Conservation (phyloP, 768 basidiomycete species). For the Pleurotus tuoliensis region DNA sequence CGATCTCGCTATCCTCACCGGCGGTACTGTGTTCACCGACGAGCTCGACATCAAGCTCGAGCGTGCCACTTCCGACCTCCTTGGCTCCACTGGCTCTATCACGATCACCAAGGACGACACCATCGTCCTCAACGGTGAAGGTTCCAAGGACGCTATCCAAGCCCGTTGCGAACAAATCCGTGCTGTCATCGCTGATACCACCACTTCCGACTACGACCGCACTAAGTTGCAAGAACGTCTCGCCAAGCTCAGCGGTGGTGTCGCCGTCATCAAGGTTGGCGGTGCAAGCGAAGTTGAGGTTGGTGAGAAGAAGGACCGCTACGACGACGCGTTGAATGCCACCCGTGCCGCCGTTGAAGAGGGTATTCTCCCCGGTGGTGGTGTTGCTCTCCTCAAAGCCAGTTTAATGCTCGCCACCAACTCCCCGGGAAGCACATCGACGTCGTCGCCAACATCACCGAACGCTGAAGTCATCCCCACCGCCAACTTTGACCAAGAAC, state of each 20-base stretch:
- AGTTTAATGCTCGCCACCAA: constrained; percentile 63
- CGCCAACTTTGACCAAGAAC: constrained; percentile 94
- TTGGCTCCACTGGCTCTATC: constrained; percentile 87
- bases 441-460: constrained; percentile 44
- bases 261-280: constrained; percentile 98
- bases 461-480: constrained; percentile 70
- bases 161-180: constrained; percentile 97
- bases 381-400: constrained; percentile 89
- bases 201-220: constrained; percentile 91
- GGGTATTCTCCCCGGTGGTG: constrained; percentile 96
- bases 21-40: constrained; percentile 95
- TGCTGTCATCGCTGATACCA: constrained; percentile 69
- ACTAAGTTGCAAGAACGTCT: constrained; percentile 95
- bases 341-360: constrained; percentile 98
- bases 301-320: constrained; percentile 98
- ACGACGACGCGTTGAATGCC: constrained; percentile 96
- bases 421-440: constrained; percentile 43
- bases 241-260: constrained; percentile 93
- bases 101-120: constrained; percentile 99
- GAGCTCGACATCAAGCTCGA: constrained; percentile 98
- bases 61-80: constrained; percentile 80
- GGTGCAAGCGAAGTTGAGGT: constrained; percentile 94
- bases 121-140: constrained; percentile 91
- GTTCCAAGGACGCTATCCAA: constrained; percentile 84
- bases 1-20: constrained; percentile 94